phyloP scores from a whole-genome alignment of 1,284 basidiomycete genomes.

The Ustilago cynodontis region DNA sequence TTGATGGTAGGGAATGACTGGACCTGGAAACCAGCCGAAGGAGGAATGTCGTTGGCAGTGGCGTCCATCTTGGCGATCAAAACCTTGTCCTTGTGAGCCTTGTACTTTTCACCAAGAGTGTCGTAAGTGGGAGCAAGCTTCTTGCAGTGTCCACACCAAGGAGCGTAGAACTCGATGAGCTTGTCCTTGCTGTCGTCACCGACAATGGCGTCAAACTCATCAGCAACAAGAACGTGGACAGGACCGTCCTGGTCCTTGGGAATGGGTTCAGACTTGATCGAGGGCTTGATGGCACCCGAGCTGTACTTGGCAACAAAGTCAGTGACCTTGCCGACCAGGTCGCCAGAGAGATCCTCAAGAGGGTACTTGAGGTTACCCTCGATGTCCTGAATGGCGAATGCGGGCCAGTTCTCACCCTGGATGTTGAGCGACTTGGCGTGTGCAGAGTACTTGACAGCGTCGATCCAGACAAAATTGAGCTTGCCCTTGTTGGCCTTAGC shows the following conservation, averaged over 20 bases:
- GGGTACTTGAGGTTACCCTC: conserved; percentile 89
- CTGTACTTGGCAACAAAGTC: conserved; percentile 78
- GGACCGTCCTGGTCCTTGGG: conserved; percentile 85
- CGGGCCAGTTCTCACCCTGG: conserved; percentile 82
- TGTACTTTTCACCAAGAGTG: conserved; percentile 86
- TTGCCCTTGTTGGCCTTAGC: conserved; percentile 86
- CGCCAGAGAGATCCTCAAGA: conserved; percentile 78
- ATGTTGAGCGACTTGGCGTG: conserved; percentile 96
- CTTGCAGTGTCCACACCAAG: conserved; percentile 90
- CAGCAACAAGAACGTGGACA: conserved; percentile 87
- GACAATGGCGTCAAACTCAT: conserved; percentile 85
- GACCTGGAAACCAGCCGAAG: conserved; percentile 81
- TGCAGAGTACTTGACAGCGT: conserved; percentile 90
- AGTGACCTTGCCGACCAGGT: conserved; percentile 73
- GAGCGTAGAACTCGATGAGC: conserved; percentile 93
- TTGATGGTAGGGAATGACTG: conserved; percentile 94
- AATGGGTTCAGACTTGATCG: conserved; percentile 90
- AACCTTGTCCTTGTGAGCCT: conserved; percentile 80
- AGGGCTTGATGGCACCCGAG: conserved; percentile 81
- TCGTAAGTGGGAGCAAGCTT: conserved; percentile 96
- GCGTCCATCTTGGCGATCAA: conserved; percentile 92
- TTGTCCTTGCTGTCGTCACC: conserved; percentile 90
- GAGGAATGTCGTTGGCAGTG: conserved; percentile 94
- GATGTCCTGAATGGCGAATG: conserved; percentile 92
- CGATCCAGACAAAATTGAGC: conserved; percentile 98